Evolutionary conservation across 352 stramenopile genomes (phyloP).

Genomic region (Phytophthora melonis): DNA sequence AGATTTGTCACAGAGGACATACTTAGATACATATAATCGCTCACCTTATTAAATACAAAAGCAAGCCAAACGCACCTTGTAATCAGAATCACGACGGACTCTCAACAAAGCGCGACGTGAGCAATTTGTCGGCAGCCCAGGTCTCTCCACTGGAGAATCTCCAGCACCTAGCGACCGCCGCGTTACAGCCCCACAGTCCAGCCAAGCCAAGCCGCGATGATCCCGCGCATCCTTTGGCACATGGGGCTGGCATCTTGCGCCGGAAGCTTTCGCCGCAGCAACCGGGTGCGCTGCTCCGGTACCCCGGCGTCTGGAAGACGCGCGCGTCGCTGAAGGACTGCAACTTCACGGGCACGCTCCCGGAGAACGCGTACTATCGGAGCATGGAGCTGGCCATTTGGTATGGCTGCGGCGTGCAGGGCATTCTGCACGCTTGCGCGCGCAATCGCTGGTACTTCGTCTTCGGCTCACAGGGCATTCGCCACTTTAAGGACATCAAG

Average conservation of each 20-base stretch:
- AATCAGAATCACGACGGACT: not conserved
- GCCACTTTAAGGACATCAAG: constrained; percentile 65
- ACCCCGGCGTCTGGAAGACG: constrained; percentile 63
- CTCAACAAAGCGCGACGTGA: too few relatives aligned
- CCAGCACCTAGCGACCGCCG: too few relatives aligned
- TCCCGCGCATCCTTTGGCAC: constrained; percentile 78
- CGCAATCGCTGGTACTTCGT: constrained; percentile 77
- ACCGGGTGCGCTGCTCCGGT: constrained; percentile 61
- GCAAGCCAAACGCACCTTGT: not conserved
- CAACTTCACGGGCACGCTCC: constrained; percentile 51
- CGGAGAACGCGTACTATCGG: constrained; percentile 75
- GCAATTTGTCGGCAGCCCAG: too few relatives aligned
- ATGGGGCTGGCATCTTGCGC: constrained; percentile 62
- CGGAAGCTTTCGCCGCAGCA: constrained; percentile 51
- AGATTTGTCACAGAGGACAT: not conserved
- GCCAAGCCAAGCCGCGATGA: constrained; percentile 38
- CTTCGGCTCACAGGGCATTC: constrained; percentile 74
- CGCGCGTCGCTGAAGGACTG: constrained; percentile 61
- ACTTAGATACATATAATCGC: not conserved
- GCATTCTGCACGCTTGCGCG: constrained; percentile 63
- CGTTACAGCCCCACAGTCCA: too few relatives aligned
- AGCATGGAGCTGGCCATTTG: constrained; percentile 81
- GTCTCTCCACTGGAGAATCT: too few relatives aligned
- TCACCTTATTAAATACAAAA: not conserved
- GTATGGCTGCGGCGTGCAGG: constrained; percentile 69